Percentiles rank a stretch among this genome's conserved stretches.
Conservation (phyloP, 1,139 yeast genomes). For the Pichia cactophila region DNA sequence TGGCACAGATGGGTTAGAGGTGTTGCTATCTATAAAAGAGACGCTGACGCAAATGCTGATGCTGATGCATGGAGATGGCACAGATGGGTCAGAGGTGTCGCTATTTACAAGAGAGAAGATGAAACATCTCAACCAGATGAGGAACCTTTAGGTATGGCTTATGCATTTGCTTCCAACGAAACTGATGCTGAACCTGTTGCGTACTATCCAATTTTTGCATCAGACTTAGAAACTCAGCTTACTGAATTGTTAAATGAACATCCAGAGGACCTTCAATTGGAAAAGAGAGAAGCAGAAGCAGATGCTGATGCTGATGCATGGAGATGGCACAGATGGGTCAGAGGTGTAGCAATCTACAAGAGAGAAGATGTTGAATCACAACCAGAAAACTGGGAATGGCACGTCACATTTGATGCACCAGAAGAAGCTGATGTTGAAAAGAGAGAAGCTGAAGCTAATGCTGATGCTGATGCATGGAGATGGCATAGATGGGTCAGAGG, state of each 20-base stretch:
- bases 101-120: slow-evolving; percentile 20
- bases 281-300: slow-evolving; percentile 18
- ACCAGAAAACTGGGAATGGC: not conserved
- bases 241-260: not conserved
- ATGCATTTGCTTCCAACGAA: slow-evolving; percentile 6
- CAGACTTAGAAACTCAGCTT: slow-evolving; percentile 10
- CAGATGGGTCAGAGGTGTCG: slow-evolving; percentile 10
- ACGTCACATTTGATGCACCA: not conserved
- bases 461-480: slow-evolving; percentile 16
- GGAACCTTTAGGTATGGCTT: slow-evolving; percentile 8
- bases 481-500: slow-evolving; percentile 5
- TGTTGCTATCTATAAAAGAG: slow-evolving; percentile 8
- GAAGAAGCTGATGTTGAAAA: not conserved
- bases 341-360: slow-evolving; percentile 17
- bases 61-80: slow-evolving; percentile 14
- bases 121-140: not conserved
- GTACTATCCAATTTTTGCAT: slow-evolving; percentile 14
- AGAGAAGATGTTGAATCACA: not conserved
- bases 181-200: slow-evolving; percentile 12
- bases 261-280: slow-evolving; percentile 1
- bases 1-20: slow-evolving; percentile 5
- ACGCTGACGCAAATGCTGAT: slow-evolving; percentile 11
- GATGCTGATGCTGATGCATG: slow-evolving; percentile 15
- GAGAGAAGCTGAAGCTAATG: slow-evolving; percentile 20
- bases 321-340: slow-evolving; percentile 9